Evolutionary conservation across 352 stramenopile genomes (phyloP), one percentile per base, ranked within the genome.

Genomic region (Phytophthora podocarpi): DNA sequence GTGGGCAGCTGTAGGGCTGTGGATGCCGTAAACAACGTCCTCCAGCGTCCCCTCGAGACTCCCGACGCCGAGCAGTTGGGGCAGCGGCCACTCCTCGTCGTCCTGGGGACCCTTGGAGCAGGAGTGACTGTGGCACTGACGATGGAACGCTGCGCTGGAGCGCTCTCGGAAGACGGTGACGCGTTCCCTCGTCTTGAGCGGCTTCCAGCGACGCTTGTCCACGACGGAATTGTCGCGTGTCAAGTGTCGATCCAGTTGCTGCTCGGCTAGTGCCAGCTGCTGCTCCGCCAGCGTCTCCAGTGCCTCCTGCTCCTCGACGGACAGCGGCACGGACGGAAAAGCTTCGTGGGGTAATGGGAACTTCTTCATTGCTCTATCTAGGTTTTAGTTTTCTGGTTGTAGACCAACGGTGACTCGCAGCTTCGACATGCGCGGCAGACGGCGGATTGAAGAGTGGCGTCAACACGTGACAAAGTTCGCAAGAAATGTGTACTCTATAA

Each of bases 21-120:
- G 53, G 26, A 79, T 66, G 8, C 76, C 76, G 56, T 88, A 90
- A 52, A 90, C 64, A 34, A 87, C 54, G 59, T 90, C 78, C 35
- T 82, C 70, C 48, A 82, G 47, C 28, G 30, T 63, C 31, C 73
- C 73, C 6, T 69, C 61, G 3, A 79, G 45, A 13, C 18, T 67
- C n/a, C 72, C 72, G 12, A 74, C 51, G 3, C 42, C 65, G 11
- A 76, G 43, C 23, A 80, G 39, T 45, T 67, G 47, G 7, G 67
- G 73, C 30, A 79, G 46, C 11, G 55, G 60, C 64, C 64, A 73
- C 35, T 59, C 30, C 11, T 70, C 54, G 8, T 65, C 56, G n/a
- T 26, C 42, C 36, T 46, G 41, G 27, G 41, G 16, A 1, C 39
- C 31, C n/a, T n/a, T n/a, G n/a, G n/a, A n/a, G n/a, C n/a, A n/a